Conservation (phyloP, 352 stramenopile genomes). For the Hyphochytrium catenoides region DNA sequence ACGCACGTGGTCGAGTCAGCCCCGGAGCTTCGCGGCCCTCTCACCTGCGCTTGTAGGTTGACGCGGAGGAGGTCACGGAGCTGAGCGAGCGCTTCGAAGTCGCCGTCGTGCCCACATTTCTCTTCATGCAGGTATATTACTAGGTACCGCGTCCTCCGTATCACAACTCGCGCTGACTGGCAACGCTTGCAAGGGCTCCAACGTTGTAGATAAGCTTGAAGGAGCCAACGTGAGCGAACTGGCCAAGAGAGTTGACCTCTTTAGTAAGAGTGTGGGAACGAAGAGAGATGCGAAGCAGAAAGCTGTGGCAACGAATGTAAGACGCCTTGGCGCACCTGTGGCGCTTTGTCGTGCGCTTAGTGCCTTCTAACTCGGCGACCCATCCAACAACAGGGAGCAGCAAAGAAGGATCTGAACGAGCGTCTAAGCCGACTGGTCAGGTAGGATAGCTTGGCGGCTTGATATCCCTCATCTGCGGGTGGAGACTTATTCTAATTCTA, state of each 20-base stretch:
- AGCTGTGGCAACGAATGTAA: not conserved
- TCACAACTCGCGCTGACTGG: no score
- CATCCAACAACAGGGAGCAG: no score
- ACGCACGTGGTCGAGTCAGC: not conserved
- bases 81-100: slow-evolving; percentile 67
- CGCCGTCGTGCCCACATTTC: slow-evolving; percentile 77
- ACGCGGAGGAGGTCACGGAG: slow-evolving; percentile 48
- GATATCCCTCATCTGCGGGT: no score
- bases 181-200: no score
- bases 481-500: not conserved
- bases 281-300: slow-evolving; percentile 11
- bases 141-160: no score
- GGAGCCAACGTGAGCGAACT: slow-evolving; percentile 51
- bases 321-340: no score
- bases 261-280: slow-evolving; percentile 52
- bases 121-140: slow-evolving; percentile 65
- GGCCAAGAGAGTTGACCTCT: slow-evolving; percentile 47
- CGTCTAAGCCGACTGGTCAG: no score
- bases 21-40: not conserved
- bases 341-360: no score
- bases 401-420: no score
- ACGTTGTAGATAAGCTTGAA: slow-evolving; percentile 51
- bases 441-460: no score
- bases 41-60: slow-evolving; percentile 17
- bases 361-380: no score